Base-by-base conservation (phyloP, 495 filamentous ascomycete species). In the Annulohypoxylon bovei region DNA sequence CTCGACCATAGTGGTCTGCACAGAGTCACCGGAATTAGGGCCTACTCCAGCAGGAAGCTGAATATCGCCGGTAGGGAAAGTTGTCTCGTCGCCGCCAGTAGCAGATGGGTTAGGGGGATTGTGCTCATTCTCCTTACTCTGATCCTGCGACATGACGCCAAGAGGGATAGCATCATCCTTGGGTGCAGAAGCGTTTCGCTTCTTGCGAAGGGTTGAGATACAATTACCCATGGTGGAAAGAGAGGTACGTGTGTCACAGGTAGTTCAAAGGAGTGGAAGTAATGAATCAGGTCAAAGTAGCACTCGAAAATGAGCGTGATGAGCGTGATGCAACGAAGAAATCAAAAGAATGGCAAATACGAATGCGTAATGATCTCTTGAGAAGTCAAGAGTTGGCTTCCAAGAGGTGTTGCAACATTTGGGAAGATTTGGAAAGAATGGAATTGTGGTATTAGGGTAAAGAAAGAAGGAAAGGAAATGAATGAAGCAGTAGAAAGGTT, bases 141-240 rank as follows among this genome's bases (percentile, higher is more conserved):
- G 14, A n/a, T 2, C n/a, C n/a, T 18, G 12, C 11, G 28, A 2
- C 27, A 35, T 32, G 14, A 9, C 18, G 4, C 1, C 40, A 2
- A 65, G 27, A 11, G n/a, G 28, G 28, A 28, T 28, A n/a, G 8
- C 42, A 22, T n/a, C 44, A 7, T 40, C 22, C 7, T 35, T 6
- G 5, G 27, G 12, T 0, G 7, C 35, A 8, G 8, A 16, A 30
- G 16, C 46, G 8, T 5, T 6, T 20, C 4, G 23, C 11, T 16
- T 5, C 28, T 50, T 40, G 42, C 42, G n/a, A n/a, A 23, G 37
- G 11, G 32, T 42, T 5, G 63, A 66, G 0, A 66, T 9, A 30
- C 54, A 59, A 22, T 66, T 66, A 59, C 63, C 54, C 63, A 66
- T 66, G 14, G 18, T 40, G 53, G 6, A 28, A 33, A 20, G 7